These are phyloP conservation scores for Fusarium acutatum DNA, from an alignment of 2,329 filamentous ascomycete genomes.

Conservation along the genomic window DNA sequence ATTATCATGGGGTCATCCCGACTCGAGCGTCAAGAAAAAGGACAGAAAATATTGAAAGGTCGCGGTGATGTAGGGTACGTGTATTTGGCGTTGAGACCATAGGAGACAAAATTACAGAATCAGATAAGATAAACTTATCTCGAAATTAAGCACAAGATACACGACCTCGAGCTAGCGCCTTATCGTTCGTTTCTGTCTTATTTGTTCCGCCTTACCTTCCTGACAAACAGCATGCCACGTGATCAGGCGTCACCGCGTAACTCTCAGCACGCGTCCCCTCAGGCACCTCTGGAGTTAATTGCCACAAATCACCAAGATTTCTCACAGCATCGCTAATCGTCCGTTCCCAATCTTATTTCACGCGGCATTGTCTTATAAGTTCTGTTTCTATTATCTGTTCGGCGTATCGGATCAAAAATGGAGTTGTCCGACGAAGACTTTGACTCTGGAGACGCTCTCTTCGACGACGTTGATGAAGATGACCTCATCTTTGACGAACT, in stretches of 20 bases:
- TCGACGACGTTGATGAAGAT: conserved; percentile 33
- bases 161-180: fast-evolving
- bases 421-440: conserved; percentile 33
- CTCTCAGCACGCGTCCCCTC: background rate
- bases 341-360: fast-evolving
- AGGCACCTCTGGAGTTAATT: background rate
- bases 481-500: conserved; percentile 35
- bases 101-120: background rate
- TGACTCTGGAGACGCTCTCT: conserved; percentile 41
- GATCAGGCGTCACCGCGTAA: background rate
- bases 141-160: fast-evolving
- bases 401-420: background rate
- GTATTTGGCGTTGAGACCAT: background rate
- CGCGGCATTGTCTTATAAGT: background rate
- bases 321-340: background rate
- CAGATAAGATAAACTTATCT: background rate
- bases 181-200: background rate
- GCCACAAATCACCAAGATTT: background rate
- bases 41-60: no score
- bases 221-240: background rate
- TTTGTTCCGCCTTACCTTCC: background rate
- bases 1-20: no score
- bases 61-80: background rate
- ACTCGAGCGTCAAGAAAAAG: background rate
- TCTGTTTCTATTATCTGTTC: background rate